These are phyloP conservation scores for Ogataea angusta DNA, from an alignment of 805 yeast genomes.

Conservation along the genomic window DNA sequence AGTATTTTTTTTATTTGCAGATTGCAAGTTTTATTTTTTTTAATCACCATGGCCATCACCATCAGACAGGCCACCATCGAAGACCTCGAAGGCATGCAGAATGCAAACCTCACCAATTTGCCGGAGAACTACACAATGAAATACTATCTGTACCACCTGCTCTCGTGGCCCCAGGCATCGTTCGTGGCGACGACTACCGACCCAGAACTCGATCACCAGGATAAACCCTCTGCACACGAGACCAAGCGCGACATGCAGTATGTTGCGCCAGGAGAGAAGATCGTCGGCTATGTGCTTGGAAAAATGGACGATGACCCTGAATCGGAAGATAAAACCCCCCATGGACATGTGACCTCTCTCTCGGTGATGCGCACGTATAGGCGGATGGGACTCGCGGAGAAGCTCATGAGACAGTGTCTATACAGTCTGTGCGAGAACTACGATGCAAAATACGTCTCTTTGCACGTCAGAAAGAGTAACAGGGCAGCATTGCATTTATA, in stretches of 20 bases:
- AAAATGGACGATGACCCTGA: slow-evolving; percentile 93
- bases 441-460: slow-evolving; percentile 76
- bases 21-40: slow-evolving; percentile 1
- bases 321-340: slow-evolving; percentile 58
- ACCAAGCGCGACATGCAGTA: slow-evolving; percentile 43
- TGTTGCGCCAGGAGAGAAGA: slow-evolving; percentile 64
- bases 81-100: slow-evolving; percentile 94
- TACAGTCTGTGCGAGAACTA: slow-evolving; percentile 79
- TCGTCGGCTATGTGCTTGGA: slow-evolving; percentile 94
- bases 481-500: slow-evolving; percentile 92
- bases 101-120: slow-evolving; percentile 83
- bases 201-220: slow-evolving; percentile 34
- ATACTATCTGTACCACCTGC: slow-evolving; percentile 88
- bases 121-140: slow-evolving; percentile 94
- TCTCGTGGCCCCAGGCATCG: slow-evolving; percentile 97
- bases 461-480: slow-evolving; percentile 92
- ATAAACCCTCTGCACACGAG: slow-evolving; percentile 12
- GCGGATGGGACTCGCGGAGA: slow-evolving; percentile 92
- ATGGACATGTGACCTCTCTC: slow-evolving; percentile 92
- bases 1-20: not conserved
- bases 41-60: slow-evolving; percentile 64
- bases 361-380: slow-evolving; percentile 95
- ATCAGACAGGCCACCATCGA: slow-evolving; percentile 83
- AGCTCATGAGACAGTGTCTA: slow-evolving; percentile 76
- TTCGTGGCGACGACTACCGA: slow-evolving; percentile 88